Conservation (phyloP, 805 yeast species). For the Lipomyces japonicus region DNA sequence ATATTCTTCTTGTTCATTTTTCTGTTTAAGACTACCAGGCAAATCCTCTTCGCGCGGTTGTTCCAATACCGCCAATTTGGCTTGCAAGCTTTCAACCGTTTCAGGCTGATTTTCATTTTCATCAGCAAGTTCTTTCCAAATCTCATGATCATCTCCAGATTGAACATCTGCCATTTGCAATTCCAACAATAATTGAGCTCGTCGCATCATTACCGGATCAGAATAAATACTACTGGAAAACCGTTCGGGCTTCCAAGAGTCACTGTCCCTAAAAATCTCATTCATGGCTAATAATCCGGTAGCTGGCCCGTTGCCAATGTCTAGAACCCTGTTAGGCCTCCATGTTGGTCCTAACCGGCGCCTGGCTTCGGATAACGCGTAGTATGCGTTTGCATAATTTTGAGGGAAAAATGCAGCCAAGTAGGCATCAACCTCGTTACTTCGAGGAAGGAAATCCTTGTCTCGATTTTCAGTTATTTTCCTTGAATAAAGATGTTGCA, state of each 20-base stretch:
- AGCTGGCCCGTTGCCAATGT: conserved; percentile 87
- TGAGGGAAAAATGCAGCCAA: conserved; percentile 77
- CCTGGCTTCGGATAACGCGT: conserved; percentile 63
- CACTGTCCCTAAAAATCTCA: conserved; percentile 65
- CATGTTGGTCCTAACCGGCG: conserved; percentile 53
- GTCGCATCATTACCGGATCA: conserved; percentile 64
- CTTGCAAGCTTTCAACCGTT: background rate
- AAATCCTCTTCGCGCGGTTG: no score
- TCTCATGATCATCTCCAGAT: conserved; percentile 11
- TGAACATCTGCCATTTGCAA: conserved; percentile 47
- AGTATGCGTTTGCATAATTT: conserved; percentile 67
- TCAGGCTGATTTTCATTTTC: background rate
- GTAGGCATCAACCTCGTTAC: conserved; percentile 58
- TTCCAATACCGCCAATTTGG: no score
- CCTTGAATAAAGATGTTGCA: background rate
- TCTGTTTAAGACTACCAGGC: no score
- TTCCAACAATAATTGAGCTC: conserved; percentile 73
- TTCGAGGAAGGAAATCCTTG: background rate
- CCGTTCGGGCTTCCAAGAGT: conserved; percentile 49
- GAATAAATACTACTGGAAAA: conserved; percentile 76
- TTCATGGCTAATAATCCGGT: conserved; percentile 86
- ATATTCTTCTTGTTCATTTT: no score
- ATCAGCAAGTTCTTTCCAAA: no score
- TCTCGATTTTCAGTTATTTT: background rate
- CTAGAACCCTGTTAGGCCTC: conserved; percentile 64